Conservation (phyloP, 441 rosid genomes). For the Jatropha multifida region DNA sequence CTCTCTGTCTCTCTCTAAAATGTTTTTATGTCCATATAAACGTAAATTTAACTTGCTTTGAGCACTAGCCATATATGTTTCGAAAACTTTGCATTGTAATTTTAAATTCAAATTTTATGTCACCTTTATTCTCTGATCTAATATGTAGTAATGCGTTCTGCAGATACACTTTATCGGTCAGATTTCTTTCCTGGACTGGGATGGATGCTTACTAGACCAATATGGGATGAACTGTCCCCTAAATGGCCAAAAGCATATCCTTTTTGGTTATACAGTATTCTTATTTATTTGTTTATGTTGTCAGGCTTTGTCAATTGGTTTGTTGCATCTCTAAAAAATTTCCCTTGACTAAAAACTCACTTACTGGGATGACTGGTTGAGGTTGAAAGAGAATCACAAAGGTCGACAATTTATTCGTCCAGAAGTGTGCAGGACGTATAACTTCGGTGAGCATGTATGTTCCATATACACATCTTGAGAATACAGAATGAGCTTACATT, state of each 20-base stretch:
- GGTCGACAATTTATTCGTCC: slow-evolving; percentile 93
- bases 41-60: background rate
- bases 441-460: slow-evolving; percentile 96
- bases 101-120: background rate
- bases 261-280: slow-evolving; percentile 22
- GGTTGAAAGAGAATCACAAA: slow-evolving; percentile 82
- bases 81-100: slow-evolving; percentile 10
- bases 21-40: background rate
- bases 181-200: slow-evolving; percentile 99
- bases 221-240: slow-evolving; percentile 96
- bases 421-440: slow-evolving; percentile 98
- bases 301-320: slow-evolving; percentile 7
- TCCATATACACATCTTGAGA: background rate
- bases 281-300: slow-evolving; percentile 18
- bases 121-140: slow-evolving; percentile 22
- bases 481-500: background rate
- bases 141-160: slow-evolving; percentile 32
- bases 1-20: slow-evolving; percentile 16
- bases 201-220: slow-evolving; percentile 85
- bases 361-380: slow-evolving; percentile 99
- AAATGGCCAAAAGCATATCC: slow-evolving; percentile 99
- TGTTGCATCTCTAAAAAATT: slow-evolving; percentile 21
- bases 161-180: slow-evolving; percentile 87
- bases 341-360: slow-evolving; percentile 77
- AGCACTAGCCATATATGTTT: slow-evolving; percentile 3